Conservation (phyloP, 2,329 filamentous ascomycete species). For the Aureobasidium uvarum region DNA sequence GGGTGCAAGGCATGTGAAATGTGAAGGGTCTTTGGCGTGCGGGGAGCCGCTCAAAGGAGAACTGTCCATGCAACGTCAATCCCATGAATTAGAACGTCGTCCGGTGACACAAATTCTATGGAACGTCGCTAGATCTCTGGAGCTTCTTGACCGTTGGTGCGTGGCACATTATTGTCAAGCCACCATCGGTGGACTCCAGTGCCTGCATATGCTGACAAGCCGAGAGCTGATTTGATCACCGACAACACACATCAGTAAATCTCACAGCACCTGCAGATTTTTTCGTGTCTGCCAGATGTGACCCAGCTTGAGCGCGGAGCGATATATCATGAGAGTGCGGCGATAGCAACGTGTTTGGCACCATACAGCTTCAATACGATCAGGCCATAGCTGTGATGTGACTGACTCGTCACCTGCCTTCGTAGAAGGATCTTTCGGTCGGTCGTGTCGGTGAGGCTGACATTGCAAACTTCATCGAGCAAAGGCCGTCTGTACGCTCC, state of each 20-base stretch:
- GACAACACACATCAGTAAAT: slow-evolving; percentile 3
- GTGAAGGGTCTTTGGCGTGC: background rate
- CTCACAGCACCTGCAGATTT: background rate
- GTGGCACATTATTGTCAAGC: slow-evolving; percentile 11
- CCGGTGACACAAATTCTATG: slow-evolving; percentile 19
- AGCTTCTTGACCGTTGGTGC: slow-evolving; percentile 17
- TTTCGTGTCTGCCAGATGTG: background rate
- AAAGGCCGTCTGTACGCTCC: background rate
- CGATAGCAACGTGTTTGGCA: background rate
- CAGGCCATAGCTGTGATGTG: background rate
- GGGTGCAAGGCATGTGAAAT: background rate
- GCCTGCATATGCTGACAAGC: slow-evolving; percentile 20
- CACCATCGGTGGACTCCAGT: slow-evolving; percentile 23
- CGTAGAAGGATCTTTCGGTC: background rate
- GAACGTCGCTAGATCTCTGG: slow-evolving; percentile 10
- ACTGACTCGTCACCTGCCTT: background rate
- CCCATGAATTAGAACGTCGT: background rate
- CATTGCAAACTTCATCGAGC: background rate
- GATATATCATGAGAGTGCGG: background rate
- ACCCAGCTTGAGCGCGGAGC: background rate
- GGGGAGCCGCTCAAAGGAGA: slow-evolving; percentile 14
- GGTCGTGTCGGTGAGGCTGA: slow-evolving; percentile 10
- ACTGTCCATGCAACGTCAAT: slow-evolving; percentile 17
- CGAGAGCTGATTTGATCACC: background rate
- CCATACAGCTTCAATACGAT: background rate